Evolutionary conservation across 140 eudicot genomes (phyloP), one percentile per base, ranked within the genome.

Genomic region (Anethum foeniculum): DNA sequence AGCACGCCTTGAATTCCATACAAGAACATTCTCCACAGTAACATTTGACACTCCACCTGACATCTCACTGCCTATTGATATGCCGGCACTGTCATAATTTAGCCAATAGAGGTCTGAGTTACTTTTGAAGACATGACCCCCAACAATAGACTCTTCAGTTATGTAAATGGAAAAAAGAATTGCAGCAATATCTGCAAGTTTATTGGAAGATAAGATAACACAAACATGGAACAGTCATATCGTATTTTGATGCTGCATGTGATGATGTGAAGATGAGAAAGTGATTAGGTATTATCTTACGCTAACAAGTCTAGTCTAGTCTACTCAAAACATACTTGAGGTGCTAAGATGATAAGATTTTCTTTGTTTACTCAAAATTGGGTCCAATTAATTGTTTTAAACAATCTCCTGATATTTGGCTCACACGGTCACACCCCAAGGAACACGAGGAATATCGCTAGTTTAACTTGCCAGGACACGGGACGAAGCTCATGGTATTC

Each of bases 31-130:
- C 75, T 92, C 97, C 12, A 95, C 85, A 0, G 96, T 92, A 75
- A 95, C 84, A 43, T 95, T 95, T 52, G 97, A 91, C 77, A 95
- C 93, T 14, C 99, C 99, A 12, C 96, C 99, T 0, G 99, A 95
- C 99, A 95, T 95, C 81, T 95, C 99, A 78, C 99, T 95, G 76
- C 99, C 99, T 79, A 95, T 95, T 72, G 99, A 92, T 86, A 95
- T 86, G 76, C 97, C 99, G 28, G 99, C 97, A 83, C 99, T 95
- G 92, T 77, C 34, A 81, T 58, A 79, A 68, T 83, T 77, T 25
- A 62, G 28, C 16, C 81, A 86, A 52, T 36, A 46, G 25, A 34
- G 14, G 77, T 60, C 2, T 43, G 49, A 18, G 65, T 76, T 58
- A 75, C 52, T 25, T 28, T 9, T 5, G 75, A 77, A 28, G 23